Conservation (phyloP, 331 rosid genomes). For the Arachis monticola region DNA sequence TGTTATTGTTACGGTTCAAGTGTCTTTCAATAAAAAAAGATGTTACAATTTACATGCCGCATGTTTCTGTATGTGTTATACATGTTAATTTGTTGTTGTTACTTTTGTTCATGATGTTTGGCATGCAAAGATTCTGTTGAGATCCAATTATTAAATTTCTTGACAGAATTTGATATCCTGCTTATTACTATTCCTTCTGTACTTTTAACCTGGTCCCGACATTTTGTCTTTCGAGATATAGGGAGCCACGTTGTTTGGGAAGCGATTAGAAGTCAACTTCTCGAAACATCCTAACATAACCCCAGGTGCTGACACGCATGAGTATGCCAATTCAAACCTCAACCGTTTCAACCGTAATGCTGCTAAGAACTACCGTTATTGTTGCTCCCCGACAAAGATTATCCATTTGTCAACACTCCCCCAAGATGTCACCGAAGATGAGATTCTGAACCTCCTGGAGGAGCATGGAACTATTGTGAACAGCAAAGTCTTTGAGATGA, state of each 20-base stretch:
- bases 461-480: constrained; percentile 72
- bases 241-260: constrained; percentile 89
- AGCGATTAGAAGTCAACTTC: constrained; percentile 86
- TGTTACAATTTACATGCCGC: not conserved
- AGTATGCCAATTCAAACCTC: constrained; percentile 81
- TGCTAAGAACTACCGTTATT: constrained; percentile 90
- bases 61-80: not conserved
- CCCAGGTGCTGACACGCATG: constrained; percentile 90
- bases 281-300: constrained; percentile 86
- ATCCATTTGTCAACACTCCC: constrained; percentile 87
- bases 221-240: constrained; percentile 36
- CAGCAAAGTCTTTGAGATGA: constrained; percentile 88
- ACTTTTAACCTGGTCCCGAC: not conserved
- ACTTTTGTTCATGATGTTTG: not conserved
- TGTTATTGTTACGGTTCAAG: not conserved
- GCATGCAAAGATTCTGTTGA: constrained; percentile 17
- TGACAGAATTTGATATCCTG: not conserved
- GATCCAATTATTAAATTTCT: constrained; percentile 9
- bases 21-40: too few species aligned
- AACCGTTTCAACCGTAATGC: constrained; percentile 95
- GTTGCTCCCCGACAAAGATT: constrained; percentile 92
- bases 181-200: not conserved
- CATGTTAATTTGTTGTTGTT: constrained; percentile 3
- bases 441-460: constrained; percentile 71
- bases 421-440: constrained; percentile 83